Percentiles rank a stretch among this genome's conserved stretches.
These are phyloP conservation scores for Aspergillus fumigatiaffinis DNA, from an alignment of 2,329 filamentous ascomycete species.

Conservation along the genomic window DNA sequence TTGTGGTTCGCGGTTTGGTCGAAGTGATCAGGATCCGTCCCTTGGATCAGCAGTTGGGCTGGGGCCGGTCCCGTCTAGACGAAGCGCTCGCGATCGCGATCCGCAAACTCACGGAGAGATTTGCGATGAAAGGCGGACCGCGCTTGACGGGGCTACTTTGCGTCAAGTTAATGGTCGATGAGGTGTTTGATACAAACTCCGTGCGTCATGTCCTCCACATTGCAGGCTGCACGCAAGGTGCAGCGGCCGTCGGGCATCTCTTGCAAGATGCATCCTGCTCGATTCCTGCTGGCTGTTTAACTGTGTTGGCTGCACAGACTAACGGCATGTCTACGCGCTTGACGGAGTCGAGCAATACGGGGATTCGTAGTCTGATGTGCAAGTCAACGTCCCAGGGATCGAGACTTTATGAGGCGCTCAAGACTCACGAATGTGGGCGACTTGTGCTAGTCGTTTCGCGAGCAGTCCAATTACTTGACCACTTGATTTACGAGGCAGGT, in stretches of 20 bases:
- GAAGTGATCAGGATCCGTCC: constrained; percentile 65
- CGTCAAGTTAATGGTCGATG: constrained; percentile 65
- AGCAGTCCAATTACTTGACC: constrained; percentile 16
- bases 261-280: constrained; percentile 27
- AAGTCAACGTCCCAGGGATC: not conserved
- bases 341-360: constrained; percentile 1
- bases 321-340: constrained; percentile 3
- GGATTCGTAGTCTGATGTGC: constrained; percentile 1
- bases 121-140: constrained; percentile 49
- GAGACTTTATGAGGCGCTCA: constrained; percentile 5
- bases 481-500: constrained; percentile 18
- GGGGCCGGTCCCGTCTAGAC: constrained; percentile 54
- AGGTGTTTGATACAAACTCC: constrained; percentile 31
- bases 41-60: constrained; percentile 62
- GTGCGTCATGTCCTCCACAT: constrained; percentile 33
- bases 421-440: constrained; percentile 6
- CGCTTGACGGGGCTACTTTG: constrained; percentile 66
- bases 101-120: constrained; percentile 60
- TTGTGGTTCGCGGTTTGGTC: constrained; percentile 63
- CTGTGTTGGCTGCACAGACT: constrained; percentile 15
- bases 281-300: constrained; percentile 26
- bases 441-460: constrained; percentile 13
- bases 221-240: constrained; percentile 29
- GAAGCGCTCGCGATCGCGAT: constrained; percentile 57
- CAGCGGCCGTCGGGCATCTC: constrained; percentile 21